Percentiles rank a stretch among this genome's conserved stretches.
These are phyloP conservation scores for Tricholoma sp. DNA, from an alignment of 768 basidiomycete genomes.

Conservation along the genomic window DNA sequence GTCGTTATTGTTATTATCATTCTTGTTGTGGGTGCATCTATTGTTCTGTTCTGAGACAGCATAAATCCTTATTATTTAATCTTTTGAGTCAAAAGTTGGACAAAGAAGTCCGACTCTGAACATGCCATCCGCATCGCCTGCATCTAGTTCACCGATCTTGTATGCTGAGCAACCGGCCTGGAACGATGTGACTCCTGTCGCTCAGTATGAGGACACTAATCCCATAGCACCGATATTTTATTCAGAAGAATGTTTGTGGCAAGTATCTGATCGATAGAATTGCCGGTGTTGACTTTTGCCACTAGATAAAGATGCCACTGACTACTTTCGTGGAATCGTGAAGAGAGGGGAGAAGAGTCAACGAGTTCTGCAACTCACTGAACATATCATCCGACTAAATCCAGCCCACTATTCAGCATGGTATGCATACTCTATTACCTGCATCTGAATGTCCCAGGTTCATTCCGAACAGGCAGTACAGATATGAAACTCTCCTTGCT, in stretches of 20 bases:
- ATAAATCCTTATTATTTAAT: neutral
- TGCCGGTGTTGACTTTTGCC: neutral
- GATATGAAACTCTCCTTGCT: conserved; percentile 79
- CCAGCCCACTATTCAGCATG: conserved; percentile 98
- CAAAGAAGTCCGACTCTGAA: neutral
- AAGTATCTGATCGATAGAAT: neutral
- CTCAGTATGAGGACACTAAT: conserved; percentile 73
- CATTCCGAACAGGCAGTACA: conserved; percentile 77
- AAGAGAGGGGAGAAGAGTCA: conserved; percentile 72
- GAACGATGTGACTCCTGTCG: conserved; percentile 73
- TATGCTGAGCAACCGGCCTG: conserved; percentile 70
- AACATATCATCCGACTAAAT: conserved; percentile 84
- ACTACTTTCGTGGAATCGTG: conserved; percentile 86
- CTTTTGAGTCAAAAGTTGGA: conserved; percentile 1
- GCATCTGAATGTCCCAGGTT: neutral
- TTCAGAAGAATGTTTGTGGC: conserved; percentile 71
- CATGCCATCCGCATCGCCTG: conserved; percentile 8
- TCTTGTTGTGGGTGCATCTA: neutral
- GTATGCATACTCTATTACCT: conserved; percentile 38
- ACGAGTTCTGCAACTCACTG: conserved; percentile 83
- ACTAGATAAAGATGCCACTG: conserved; percentile 87
- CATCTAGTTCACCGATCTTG: conserved; percentile 19
- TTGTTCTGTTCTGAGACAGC: conserved; percentile 2
- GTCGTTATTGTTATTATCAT: neutral
- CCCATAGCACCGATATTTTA: conserved; percentile 94